Evolutionary conservation across 441 rosid genomes (phyloP).

Genomic region (Hura crepitans): DNA sequence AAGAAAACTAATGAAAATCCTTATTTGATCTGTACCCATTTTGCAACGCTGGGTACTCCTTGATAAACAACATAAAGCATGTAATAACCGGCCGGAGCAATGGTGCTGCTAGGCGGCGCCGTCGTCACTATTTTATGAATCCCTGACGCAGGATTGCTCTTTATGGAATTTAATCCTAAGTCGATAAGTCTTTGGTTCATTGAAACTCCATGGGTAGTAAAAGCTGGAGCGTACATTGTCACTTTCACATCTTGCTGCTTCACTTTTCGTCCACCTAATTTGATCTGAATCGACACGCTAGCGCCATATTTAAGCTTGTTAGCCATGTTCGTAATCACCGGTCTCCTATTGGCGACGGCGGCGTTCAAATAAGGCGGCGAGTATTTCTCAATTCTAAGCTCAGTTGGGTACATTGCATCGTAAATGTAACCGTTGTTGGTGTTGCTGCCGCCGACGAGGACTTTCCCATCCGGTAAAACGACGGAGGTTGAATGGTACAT

Average conservation of each 20-base stretch:
- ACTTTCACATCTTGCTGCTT: slow-evolving; percentile 24
- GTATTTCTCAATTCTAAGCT: slow-evolving; percentile 59
- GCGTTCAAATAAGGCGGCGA: slow-evolving; percentile 56
- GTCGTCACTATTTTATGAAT: not conserved
- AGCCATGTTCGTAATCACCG: slow-evolving; percentile 21
- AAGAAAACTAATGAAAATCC: not conserved
- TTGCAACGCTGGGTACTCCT: slow-evolving; percentile 45
- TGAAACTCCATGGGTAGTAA: slow-evolving; percentile 50
- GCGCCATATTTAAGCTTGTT: slow-evolving; percentile 21
- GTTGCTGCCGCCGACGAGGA: slow-evolving; percentile 64
- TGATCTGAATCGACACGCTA: slow-evolving; percentile 27
- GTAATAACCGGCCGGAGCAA: slow-evolving; percentile 59
- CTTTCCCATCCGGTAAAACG: slow-evolving; percentile 47
- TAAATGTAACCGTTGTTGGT: slow-evolving; percentile 45
- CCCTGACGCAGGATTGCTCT: not conserved
- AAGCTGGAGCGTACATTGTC: slow-evolving; percentile 50
- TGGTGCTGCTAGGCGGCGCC: slow-evolving; percentile 32
- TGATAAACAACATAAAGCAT: slow-evolving; percentile 36
- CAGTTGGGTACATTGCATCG: slow-evolving; percentile 51
- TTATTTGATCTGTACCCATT: slow-evolving; percentile 46
- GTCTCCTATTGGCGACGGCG: slow-evolving; percentile 19
- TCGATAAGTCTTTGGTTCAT: slow-evolving; percentile 50
- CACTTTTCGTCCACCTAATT: not conserved
- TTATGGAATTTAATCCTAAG: slow-evolving; percentile 24
- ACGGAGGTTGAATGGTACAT: slow-evolving; percentile 59